These are phyloP conservation scores for Ramalina intermedia DNA, from an alignment of 495 filamentous ascomycete species.

Conservation along the genomic window DNA sequence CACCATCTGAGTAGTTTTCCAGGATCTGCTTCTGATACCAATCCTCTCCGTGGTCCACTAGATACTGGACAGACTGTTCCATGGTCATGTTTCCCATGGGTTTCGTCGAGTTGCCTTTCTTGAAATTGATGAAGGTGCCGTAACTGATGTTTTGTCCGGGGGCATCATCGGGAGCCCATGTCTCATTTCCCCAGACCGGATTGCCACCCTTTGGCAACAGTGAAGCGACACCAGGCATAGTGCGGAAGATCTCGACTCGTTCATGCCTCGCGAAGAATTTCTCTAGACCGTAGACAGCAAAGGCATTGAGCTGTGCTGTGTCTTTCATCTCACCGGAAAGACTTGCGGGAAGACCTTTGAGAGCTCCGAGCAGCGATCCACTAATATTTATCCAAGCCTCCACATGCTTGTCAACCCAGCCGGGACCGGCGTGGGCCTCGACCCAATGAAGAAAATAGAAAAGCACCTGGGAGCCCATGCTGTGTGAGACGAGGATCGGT, in stretches of 20 bases:
- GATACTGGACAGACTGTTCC: constrained; percentile 58
- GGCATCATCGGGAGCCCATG: constrained; percentile 78
- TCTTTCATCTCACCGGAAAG: constrained; percentile 97
- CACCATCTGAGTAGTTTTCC: constrained; percentile 69
- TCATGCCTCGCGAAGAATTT: constrained; percentile 86
- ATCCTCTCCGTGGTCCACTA: constrained; percentile 59
- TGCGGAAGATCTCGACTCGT: constrained; percentile 83
- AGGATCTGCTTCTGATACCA: constrained; percentile 71
- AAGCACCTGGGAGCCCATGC: constrained; percentile 90
- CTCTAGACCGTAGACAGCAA: constrained; percentile 92
- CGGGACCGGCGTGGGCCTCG: constrained; percentile 67
- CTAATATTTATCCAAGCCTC: constrained; percentile 97
- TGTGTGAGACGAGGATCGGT: constrained; percentile 78
- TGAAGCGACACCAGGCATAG: constrained; percentile 90
- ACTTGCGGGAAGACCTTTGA: constrained; percentile 82
- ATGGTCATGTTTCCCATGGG: constrained; percentile 68
- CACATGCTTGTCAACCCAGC: constrained; percentile 83
- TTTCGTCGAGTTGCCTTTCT: constrained; percentile 47
- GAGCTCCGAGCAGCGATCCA: constrained; percentile 91
- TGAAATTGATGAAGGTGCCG: constrained; percentile 79
- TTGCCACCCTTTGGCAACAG: constrained; percentile 96
- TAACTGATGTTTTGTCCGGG: constrained; percentile 56
- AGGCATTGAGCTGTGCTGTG: constrained; percentile 92
- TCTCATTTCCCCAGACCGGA: constrained; percentile 82
- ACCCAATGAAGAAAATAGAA: constrained; percentile 99